Evolutionary conservation across 2,329 filamentous ascomycete genomes (phyloP).

Genomic region (Calonectria pteridis): DNA sequence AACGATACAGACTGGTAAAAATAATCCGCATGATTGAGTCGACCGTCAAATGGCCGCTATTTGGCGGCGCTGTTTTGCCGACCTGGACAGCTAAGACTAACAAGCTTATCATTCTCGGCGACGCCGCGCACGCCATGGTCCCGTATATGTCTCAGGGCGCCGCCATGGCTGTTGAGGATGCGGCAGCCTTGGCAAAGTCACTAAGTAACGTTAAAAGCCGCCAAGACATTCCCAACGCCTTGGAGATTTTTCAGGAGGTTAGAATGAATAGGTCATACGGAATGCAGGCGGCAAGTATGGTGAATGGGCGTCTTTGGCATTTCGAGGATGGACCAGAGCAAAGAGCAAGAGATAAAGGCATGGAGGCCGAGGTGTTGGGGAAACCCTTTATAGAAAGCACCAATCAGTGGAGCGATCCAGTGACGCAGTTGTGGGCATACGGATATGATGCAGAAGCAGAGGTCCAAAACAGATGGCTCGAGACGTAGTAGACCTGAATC

Average conservation of each 20-base stretch:
- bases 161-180: conserved; percentile 59
- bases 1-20: conserved; percentile 45
- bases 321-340: conserved; percentile 58
- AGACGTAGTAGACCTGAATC: background rate
- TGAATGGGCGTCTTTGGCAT: conserved; percentile 63
- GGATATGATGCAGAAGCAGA: conserved; percentile 59
- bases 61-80: conserved; percentile 41
- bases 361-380: conserved; percentile 55
- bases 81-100: conserved; percentile 45
- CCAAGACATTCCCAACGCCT: conserved; percentile 45
- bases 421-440: conserved; percentile 61
- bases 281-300: conserved; percentile 58
- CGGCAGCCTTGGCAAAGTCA: conserved; percentile 50
- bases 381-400: conserved; percentile 53
- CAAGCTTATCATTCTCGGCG: conserved; percentile 54
- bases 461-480: conserved; percentile 35
- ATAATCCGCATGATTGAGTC: conserved; percentile 51
- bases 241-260: conserved; percentile 54
- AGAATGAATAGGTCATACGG: conserved; percentile 48
- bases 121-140: conserved; percentile 59
- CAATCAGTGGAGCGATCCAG: conserved; percentile 63
- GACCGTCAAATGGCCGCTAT: conserved; percentile 51
- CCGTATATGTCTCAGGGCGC: conserved; percentile 59
- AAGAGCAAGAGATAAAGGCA: conserved; percentile 55
- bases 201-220: conserved; percentile 45